phyloP scores from a whole-genome alignment of 2,329 filamentous ascomycete genomes.

The Botryosphaeria dothidea region DNA sequence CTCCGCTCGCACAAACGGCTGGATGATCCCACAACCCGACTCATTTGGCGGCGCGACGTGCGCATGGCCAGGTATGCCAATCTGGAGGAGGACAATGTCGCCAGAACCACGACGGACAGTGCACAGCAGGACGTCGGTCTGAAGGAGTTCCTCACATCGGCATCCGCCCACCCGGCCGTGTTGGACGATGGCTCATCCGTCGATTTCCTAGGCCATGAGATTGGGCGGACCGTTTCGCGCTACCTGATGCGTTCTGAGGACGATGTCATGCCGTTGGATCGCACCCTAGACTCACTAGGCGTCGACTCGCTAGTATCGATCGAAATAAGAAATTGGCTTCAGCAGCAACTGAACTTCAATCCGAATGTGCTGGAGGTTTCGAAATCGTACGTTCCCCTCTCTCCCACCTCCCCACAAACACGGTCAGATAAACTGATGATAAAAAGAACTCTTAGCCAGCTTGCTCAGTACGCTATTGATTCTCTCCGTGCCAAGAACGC shows the following conservation, averaged over 20 bases:
- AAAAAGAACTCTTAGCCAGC: too few relatives aligned
- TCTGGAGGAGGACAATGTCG: background rate
- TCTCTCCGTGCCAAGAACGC: too few relatives aligned
- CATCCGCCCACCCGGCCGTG: background rate
- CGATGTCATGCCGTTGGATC: background rate
- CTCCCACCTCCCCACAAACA: background rate
- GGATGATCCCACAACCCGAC: background rate
- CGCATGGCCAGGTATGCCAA: background rate
- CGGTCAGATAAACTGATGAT: too few relatives aligned
- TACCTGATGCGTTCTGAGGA: background rate
- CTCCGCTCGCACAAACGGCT: background rate
- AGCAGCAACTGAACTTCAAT: background rate
- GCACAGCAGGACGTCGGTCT: background rate
- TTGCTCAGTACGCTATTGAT: too few relatives aligned
- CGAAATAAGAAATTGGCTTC: background rate
- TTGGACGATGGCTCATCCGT: background rate
- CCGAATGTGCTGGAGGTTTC: background rate
- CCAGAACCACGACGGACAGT: background rate
- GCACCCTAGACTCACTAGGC: background rate
- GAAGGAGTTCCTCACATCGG: background rate
- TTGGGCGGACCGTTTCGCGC: background rate
- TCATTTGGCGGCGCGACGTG: background rate
- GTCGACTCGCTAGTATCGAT: background rate
- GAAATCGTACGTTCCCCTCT: background rate
- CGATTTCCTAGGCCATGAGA: background rate